Conservation (phyloP, 345 rosid genomes). For the Hibiscus trionum region DNA sequence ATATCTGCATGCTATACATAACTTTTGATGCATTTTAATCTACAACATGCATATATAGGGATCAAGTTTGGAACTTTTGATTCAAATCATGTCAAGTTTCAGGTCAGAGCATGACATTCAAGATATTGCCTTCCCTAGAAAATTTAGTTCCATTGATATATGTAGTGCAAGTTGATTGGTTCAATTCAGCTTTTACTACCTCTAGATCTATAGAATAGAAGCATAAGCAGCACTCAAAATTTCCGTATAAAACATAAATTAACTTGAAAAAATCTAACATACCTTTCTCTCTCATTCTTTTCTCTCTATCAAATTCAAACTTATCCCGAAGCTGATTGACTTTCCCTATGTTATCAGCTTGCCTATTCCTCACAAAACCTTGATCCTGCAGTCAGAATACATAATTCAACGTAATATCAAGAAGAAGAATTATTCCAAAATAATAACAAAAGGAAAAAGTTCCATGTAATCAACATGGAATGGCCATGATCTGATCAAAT, state of each 20-base stretch:
- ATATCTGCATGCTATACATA: background rate
- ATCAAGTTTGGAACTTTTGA: background rate
- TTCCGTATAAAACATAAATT: background rate
- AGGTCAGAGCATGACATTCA: background rate
- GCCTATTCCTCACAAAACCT: slow-evolving; percentile 45
- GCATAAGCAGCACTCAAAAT: background rate
- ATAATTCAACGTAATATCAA: background rate
- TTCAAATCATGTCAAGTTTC: background rate
- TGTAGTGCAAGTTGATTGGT: background rate
- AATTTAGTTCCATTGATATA: background rate
- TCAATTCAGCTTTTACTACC: background rate
- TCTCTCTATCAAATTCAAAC: slow-evolving; percentile 76
- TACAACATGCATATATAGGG: background rate
- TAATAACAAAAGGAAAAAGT: background rate
- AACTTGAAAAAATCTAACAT: background rate
- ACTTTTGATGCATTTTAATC: background rate
- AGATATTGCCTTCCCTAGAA: background rate
- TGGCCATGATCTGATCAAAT: background rate
- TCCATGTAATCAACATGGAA: background rate
- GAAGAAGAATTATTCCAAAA: background rate
- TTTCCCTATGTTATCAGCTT: slow-evolving; percentile 50
- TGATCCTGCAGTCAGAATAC: slow-evolving; percentile 34
- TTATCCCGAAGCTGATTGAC: slow-evolving; percentile 64
- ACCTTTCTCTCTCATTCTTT: slow-evolving; percentile 82
- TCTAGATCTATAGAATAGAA: background rate